Conservation (phyloP, 306 rosid species). For the Nissolia schottii region DNA sequence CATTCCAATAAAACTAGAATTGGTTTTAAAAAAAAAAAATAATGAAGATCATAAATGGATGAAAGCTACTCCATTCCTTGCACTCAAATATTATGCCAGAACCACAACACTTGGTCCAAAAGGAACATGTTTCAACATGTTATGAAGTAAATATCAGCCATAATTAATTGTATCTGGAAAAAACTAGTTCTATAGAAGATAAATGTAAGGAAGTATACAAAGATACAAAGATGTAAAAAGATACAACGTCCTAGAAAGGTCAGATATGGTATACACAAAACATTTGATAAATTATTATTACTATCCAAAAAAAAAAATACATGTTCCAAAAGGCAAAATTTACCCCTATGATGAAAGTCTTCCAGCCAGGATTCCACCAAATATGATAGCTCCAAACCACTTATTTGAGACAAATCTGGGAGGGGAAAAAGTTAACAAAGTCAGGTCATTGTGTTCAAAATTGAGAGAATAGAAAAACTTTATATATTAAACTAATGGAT, state of each 20-base stretch:
- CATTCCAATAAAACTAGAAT: not conserved
- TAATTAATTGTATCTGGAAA: not conserved
- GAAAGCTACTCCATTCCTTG: not conserved
- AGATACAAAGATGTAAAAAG: too few relatives aligned
- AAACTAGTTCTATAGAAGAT: not conserved
- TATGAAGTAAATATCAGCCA: not conserved
- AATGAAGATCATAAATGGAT: not conserved
- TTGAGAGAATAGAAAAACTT: not conserved
- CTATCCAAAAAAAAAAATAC: not conserved
- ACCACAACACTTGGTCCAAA: conserved; percentile 1
- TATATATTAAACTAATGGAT: not conserved
- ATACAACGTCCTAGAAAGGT: not conserved
- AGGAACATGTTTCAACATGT: not conserved
- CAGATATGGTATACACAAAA: not conserved
- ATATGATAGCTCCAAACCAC: conserved; percentile 92
- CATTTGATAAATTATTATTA: not conserved
- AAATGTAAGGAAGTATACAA: not conserved
- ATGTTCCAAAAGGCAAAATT: not conserved
- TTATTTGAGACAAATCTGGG: conserved; percentile 87
- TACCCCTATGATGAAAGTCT: conserved; percentile 47
- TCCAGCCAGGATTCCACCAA: conserved; percentile 75
- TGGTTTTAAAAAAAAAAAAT: not conserved
- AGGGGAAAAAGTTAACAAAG: not conserved
- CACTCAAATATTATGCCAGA: not conserved
- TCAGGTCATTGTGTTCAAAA: conserved; percentile 11